Evolutionary conservation across 106 monocot genomes (phyloP), one percentile per base, ranked within the genome.

Genomic region (Platanthera zijinensis): DNA sequence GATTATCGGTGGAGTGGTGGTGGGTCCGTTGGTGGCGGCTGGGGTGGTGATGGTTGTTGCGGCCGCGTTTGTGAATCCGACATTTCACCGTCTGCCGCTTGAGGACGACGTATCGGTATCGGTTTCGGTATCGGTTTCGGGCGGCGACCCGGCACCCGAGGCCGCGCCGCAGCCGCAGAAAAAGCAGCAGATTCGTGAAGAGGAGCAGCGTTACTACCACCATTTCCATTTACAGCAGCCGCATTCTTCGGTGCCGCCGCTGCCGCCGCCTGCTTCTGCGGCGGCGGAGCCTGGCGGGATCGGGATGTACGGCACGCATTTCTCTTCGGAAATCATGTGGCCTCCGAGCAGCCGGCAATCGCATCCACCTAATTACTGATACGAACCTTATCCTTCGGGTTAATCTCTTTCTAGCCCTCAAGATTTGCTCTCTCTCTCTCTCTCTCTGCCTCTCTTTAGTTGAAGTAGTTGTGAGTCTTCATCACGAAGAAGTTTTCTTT

Each of bases 271-370:
- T 0, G 6, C 32, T 10, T 1, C 57, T 8, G 10, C 66, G 0
- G 67, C 18, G 50, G 66, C 47, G 14, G 83, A 83, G n/a, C 14
- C 83, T 5, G 68, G 75, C 51, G 57, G 53, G 10, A 19, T 81
- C 66, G 64, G 76, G 67, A 66, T 84, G 28, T 84, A 81, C 68
- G 74, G 80, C 13, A 47, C 53, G 46, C 84, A 84, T 32, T 61
- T 74, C 50, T 51, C 81, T 7, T 64, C 51, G 51, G 80, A 81
- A 1, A 73, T 84, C 22, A 56, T 81, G 7, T 81, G 80, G 84
- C 73, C 73, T 0, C 76, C 77, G 46, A n/a, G 72, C 10, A 62
- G 79, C 57, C 76, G 80, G 15, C 51, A 75, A 1, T 72, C 76
- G 32, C 84, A 28, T 76, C 75, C 75, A 11, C 79, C 79, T 8